A percentile compares a stretch with the other conserved stretches of the same genome.
Evolutionary conservation across 176 grass and related monocot species (phyloP).

Genomic region (Chloris gayana): DNA sequence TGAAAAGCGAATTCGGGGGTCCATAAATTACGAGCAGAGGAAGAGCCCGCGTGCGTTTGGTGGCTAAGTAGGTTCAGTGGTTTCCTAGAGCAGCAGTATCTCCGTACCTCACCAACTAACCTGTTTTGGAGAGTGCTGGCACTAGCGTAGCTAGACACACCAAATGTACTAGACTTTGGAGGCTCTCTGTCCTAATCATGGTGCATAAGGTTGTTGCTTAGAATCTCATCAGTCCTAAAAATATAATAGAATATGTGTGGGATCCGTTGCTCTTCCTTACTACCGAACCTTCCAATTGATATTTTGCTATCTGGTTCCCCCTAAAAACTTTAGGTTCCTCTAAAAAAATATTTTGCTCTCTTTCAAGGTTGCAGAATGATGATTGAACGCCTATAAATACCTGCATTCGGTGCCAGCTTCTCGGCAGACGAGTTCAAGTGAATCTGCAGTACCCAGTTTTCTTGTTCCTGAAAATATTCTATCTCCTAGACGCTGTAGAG

Average conservation of each 20-base stretch:
- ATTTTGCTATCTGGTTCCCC: background rate
- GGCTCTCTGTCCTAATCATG: conserved; percentile 11
- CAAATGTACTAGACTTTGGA: conserved; percentile 13
- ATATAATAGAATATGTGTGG: conserved; percentile 11
- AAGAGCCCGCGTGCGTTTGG: background rate
- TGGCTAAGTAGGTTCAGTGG: background rate
- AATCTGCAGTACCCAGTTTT: too few relatives aligned
- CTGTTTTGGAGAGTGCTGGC: background rate
- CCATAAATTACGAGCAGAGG: too few relatives aligned
- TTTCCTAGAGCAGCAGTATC: background rate
- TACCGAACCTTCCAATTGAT: background rate
- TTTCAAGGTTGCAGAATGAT: background rate
- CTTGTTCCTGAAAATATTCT: too few relatives aligned
- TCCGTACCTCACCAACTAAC: background rate
- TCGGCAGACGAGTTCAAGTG: conserved; percentile 25
- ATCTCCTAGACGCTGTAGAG: too few relatives aligned
- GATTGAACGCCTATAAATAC: conserved; percentile 28
- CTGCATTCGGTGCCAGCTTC: background rate
- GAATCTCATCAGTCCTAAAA: background rate
- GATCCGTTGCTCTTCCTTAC: background rate
- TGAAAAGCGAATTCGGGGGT: too few relatives aligned
- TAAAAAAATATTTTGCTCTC: too few relatives aligned
- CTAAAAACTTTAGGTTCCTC: too few relatives aligned
- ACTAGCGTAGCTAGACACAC: background rate
- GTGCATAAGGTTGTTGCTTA: conserved; percentile 24